Base-by-base conservation (phyloP, 345 rosid genomes). In the Limnanthes douglasii region DNA sequence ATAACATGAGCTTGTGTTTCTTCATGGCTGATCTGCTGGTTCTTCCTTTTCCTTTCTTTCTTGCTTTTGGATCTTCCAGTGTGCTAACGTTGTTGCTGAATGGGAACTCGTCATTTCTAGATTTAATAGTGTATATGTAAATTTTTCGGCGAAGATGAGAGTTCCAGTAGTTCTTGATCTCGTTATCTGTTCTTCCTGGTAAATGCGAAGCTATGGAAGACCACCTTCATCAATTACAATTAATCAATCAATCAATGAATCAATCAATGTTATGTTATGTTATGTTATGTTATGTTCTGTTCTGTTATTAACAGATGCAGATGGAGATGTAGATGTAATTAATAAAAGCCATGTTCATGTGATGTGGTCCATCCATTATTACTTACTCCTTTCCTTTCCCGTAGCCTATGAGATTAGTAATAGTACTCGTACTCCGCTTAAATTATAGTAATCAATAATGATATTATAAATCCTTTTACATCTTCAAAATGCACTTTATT, bases 121-220 rank as follows among this genome's bases (percentile, higher is more conserved):
- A 11, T 15, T 30, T 43, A 4, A 9, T 20, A 6, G 42, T 48
- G 55, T 69, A 61, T 33, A 62, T 31, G 34, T 67, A 73, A 20
- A 76, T 64, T 60, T 63, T 76, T 41, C 96, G 51, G 51, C 86
- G 69, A 12, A 79, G 60, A 49, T 80, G 90, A 17, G 88, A 76
- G 38, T 79, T 85, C 96, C 96, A 85, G 37, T 76, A 72, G 47
- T 85, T 85, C 64, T 85, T 85, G 15, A 85, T 79, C 65, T 85
- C 93, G 48, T 85, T 85, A 45, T 85, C 96, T 12, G 96, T 76
- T 50, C 93, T 53, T 51, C 93, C 90, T 16, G 86, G 88, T 50
- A 79, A 34, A 30, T 73, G 79, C 37, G 77, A 70, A 5, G 96
- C 96, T 39, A 85, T 80, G 17, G 65, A 45, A 23, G 96, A 76